Base-by-base conservation (phyloP, 371 early-diverging fungal species). In the Circinella minor region DNA sequence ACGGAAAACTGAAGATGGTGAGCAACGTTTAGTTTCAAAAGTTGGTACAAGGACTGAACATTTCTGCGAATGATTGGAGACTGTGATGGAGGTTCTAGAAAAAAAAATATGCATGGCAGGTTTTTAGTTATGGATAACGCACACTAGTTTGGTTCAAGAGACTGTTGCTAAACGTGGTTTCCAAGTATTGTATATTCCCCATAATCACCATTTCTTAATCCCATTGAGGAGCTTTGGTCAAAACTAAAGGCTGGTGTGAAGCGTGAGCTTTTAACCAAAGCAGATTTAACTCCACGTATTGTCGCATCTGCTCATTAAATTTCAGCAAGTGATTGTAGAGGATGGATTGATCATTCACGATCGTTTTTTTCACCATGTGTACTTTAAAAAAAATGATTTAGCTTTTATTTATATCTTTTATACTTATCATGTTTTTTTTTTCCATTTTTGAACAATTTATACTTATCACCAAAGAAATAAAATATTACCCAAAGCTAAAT, bases 141-240 rank as follows among this genome's bases (percentile, higher is more conserved):
- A 18, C 27, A 1, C 47, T 17, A 13, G 55, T 7, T 38, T 38
- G 39, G 63, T 67, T n/a, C 38, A 66, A 27, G 37, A 18, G 34
- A 15, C 39, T 10, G 20, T 65, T 17, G 51, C 2, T 51, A 27
- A 27, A 18, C 67, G 71, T 37, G 72, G 72, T 1, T 72, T 49
- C 51, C 37, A 37, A 15, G 55, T 57, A 27, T 43, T 65, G 13
- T 65, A 68, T 38, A 61, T 72, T 3, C 68, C 0, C 68, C 72
- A 14, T 72, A 64, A n/a, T 68, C 72, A 37, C 72, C 72, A 18
- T 63, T 63, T 10, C 63, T 68, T 2, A 72, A 68, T 43, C 72
- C 70, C 34, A 70, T 70, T 6, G 65, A 70, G 11, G 36, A 64
- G 17, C 64, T 70, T 49, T 64, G 47, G 65, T 47, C 68, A 11